Evolutionary conservation across 441 rosid species (phyloP).

Genomic region (Erysimum cheiri): DNA sequence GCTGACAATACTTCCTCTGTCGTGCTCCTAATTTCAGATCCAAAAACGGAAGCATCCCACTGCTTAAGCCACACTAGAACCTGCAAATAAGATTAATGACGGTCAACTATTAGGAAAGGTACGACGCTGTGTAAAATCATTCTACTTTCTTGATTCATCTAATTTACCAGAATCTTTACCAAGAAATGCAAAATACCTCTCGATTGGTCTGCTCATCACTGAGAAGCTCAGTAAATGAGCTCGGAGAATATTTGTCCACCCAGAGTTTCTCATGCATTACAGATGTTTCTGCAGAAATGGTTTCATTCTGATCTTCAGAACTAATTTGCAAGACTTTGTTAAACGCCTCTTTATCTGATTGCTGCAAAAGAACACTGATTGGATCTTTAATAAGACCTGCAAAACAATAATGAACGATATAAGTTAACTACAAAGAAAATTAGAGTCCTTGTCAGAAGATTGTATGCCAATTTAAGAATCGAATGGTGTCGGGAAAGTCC

Average conservation of each 20-base stretch:
- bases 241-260: constrained; percentile 97
- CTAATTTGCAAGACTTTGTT: constrained; percentile 82
- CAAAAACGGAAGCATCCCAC: constrained; percentile 99
- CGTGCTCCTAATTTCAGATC: constrained; percentile 95
- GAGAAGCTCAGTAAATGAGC: constrained; percentile 95
- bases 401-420: constrained; percentile 10
- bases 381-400: constrained; percentile 82
- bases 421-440: background rate
- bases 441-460: background rate
- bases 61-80: constrained; percentile 97
- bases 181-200: constrained; percentile 60
- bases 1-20: constrained; percentile 89
- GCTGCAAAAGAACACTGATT: constrained; percentile 69
- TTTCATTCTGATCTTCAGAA: constrained; percentile 58
- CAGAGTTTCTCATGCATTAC: constrained; percentile 74
- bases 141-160: constrained; percentile 17
- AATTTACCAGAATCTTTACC: constrained; percentile 4
- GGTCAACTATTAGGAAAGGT: constrained; percentile 35
- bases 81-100: constrained; percentile 51
- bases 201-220: constrained; percentile 99
- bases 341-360: constrained; percentile 78
- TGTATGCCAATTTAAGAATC: background rate
- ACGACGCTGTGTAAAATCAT: constrained; percentile 26
- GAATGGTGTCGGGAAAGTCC: background rate
- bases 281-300: constrained; percentile 52